A percentile compares a stretch with the other conserved stretches of the same genome.
Conservation (phyloP, 1,284 basidiomycete species). For the Microbotryum saponariae region DNA sequence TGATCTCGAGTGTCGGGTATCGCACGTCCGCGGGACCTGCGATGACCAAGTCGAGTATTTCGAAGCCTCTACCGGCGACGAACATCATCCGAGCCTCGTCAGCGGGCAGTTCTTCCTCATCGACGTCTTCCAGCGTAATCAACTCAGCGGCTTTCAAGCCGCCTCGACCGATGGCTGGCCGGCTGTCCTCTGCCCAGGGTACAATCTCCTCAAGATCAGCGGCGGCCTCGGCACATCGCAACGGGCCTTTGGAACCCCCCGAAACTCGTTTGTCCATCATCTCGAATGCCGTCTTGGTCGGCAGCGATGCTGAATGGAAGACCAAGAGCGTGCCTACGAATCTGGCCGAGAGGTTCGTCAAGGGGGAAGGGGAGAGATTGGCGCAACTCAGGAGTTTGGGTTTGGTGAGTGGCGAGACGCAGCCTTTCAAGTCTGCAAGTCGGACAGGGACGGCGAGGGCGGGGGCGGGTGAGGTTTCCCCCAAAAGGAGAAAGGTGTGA, state of each 20-base stretch:
- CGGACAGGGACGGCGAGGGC: not conserved
- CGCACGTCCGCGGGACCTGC: not conserved
- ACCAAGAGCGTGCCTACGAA: not conserved
- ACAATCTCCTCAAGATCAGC: conserved; percentile 1
- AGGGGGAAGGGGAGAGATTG: not conserved
- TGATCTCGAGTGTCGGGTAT: not conserved
- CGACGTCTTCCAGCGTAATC: not conserved
- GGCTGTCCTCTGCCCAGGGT: not conserved
- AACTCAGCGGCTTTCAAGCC: not conserved
- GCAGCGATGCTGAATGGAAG: conserved; percentile 6
- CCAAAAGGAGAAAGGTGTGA: not conserved
- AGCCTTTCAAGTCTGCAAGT: not conserved
- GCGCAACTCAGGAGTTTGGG: not conserved
- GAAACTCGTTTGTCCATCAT: conserved; percentile 22
- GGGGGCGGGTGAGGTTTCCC: not conserved
- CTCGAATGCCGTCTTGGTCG: conserved; percentile 21
- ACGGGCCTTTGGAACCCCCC: not conserved
- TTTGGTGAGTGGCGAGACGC: not conserved
- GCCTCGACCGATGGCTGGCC: not conserved
- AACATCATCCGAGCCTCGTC: not conserved
- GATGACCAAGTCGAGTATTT: not conserved
- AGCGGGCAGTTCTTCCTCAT: not conserved
- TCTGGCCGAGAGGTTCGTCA: not conserved
- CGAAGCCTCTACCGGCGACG: not conserved
- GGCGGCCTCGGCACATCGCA: not conserved